Percentiles rank a stretch among this genome's conserved stretches.
phyloP scores from a whole-genome alignment of 2,329 filamentous ascomycete species.

The Nannizzia gypsea region DNA sequence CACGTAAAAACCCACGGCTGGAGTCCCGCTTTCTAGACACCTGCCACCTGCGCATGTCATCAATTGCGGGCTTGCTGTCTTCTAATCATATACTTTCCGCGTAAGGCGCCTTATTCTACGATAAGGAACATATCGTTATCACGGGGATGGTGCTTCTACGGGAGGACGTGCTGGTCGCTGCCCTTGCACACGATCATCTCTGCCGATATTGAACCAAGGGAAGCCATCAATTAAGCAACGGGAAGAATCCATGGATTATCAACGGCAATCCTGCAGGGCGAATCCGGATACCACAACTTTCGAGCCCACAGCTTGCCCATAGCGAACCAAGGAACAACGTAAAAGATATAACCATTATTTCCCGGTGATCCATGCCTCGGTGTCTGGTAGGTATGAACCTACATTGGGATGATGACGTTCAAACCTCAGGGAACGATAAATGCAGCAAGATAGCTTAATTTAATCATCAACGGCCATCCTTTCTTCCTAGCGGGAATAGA shows the following conservation, averaged over 20 bases:
- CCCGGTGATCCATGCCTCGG: neutral
- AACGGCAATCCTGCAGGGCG: neutral
- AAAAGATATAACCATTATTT: neutral
- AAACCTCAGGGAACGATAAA: neutral
- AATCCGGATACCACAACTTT: neutral
- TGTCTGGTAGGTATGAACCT: neutral
- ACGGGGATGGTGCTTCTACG: neutral
- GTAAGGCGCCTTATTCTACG: neutral
- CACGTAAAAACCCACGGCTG: neutral
- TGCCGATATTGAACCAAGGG: neutral
- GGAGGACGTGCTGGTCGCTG: neutral
- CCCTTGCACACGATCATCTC: neutral
- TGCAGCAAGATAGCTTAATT: neutral
- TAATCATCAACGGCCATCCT: neutral
- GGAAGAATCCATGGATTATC: slow-evolving; percentile 1
- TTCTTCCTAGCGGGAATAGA: neutral
- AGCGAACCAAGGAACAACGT: neutral
- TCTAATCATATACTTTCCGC: neutral
- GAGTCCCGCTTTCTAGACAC: neutral
- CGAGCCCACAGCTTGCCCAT: neutral
- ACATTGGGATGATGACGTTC: neutral
- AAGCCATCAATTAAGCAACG: neutral
- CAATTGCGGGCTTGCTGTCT: neutral
- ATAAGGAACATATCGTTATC: neutral
- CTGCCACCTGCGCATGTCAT: neutral